Base-by-base conservation (phyloP, 192 early-diverging fungal genomes). In the Physocladia obscura region DNA sequence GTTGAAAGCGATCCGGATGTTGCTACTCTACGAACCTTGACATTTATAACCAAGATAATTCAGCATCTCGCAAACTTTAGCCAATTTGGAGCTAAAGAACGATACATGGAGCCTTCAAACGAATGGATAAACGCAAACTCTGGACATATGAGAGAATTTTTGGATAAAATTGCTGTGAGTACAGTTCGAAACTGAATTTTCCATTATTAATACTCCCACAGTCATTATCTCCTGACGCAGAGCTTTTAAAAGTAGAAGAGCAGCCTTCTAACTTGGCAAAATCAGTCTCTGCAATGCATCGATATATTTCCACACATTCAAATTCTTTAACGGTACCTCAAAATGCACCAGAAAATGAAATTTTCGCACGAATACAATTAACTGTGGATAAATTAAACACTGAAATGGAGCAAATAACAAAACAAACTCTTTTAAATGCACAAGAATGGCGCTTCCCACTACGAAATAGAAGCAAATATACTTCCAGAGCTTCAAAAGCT, bases 31-130 rank as follows among this genome's bases (percentile, higher is more conserved):
- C 69, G 86, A 35, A 87, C 76, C 3, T 55, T 87, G 4, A 83
- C 82, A 2, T 72, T 87, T 8, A 74, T 87, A 37, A 80, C 79
- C 5, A 87, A 87, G 61, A 87, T 84, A 47, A 35, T 87, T 26
- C 86, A 87, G 57, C 86, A 87, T 61, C 60, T 87, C 44, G 85
- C 86, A 2, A 87, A 86, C 67, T 67, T 87, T 59, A 76, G 76
- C 2, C 70, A 79, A 44, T 87, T 87, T 74, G 81, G 80, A 34
- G 67, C 64, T 11, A 87, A 87, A 51, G 86, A 87, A 68, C 78
- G 78, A 8, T 76, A 83, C 56, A 87, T 87, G 86, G 76, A 59
- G 19, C 65, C 77, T 38, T 84, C 69, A 58, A 87, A 87, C 60
- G 49, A 67, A 30, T 87, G 88, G 67, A 84, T 87, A 8, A 51